Base-by-base conservation (phyloP, 1,284 basidiomycete genomes). In the Ustilago vetiveriae region DNA sequence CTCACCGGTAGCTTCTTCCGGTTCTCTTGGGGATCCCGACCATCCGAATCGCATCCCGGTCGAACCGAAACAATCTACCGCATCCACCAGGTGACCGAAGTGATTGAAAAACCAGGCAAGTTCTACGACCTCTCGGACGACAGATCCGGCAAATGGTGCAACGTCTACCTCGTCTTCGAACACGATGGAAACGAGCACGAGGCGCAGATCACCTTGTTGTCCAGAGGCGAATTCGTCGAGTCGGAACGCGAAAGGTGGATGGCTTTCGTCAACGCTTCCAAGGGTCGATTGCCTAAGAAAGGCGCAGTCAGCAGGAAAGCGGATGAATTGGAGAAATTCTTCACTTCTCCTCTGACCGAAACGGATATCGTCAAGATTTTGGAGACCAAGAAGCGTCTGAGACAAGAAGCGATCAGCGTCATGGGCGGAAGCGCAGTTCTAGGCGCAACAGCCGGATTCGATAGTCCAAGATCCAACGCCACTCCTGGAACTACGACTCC, bases 31-130 rank as follows among this genome's bases (percentile, higher is more conserved):
- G 76, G 79, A 44, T 76, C 70, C 72, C 56, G 70, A 43, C 39
- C 80, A 69, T 53, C 65, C 66, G 88, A 88, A 0, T 71, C 84
- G 3, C 85, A 87, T 36, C 85, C 46, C 3, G 9, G 87, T 46
- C 82, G 84, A 6, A 85, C 85, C 6, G 79, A 85, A 56, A 85
- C 86, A n/a, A 86, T 90, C 30, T 96, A 96, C 82, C 88, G 92
- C 41, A 86, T 93, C 50, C 92, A 92, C 79, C 88, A 91, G 81
- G 85, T 96, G 35, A 37, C 59, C 88, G 87, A 85, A 66, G 83
- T 90, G 27, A 82, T 84, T 30, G 82, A 84, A 51, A 85, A 87
- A 43, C 77, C 84, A 3, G 84, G 86, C 16, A 89, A 88, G 72
- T 86, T 88, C 3, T 96, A 96, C 83, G 88, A 88, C 59, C 83